These are phyloP conservation scores for Orbilia blumenaviensis DNA, from an alignment of 2,329 filamentous ascomycete genomes.

Conservation along the genomic window DNA sequence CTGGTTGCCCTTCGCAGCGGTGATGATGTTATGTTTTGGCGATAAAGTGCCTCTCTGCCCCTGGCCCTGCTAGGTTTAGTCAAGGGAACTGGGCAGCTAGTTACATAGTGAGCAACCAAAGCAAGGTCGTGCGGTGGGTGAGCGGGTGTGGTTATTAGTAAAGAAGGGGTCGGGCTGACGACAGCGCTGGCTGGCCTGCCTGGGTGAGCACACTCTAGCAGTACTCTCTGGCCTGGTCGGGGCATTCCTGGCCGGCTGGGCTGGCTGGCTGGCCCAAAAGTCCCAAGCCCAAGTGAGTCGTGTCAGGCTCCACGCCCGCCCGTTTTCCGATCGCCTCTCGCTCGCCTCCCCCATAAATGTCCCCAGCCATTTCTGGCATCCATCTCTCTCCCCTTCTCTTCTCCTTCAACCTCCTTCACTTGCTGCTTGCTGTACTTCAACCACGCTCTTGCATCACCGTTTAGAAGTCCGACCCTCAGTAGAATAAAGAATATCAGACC, in stretches of 20 bases:
- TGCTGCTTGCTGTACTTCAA: background rate
- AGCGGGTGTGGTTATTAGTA: background rate
- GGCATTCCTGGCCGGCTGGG: background rate
- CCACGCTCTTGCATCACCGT: conserved; percentile 17
- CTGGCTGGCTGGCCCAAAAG: too few relatives aligned
- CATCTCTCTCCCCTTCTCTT: background rate
- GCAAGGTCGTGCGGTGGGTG: background rate
- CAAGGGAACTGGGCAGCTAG: background rate
- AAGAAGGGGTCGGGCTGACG: background rate
- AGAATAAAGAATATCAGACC: conserved; percentile 11
- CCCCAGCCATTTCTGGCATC: conserved; percentile 31
- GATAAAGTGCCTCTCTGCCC: background rate
- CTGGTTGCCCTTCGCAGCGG: conserved; percentile 49
- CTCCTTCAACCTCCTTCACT: conserved; percentile 2
- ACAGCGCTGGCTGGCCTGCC: conserved; percentile 8
- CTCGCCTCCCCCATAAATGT: conserved; percentile 41
- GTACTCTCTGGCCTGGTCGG: background rate
- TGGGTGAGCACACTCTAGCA: too few relatives aligned
- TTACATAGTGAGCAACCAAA: background rate
- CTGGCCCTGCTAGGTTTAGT: background rate
- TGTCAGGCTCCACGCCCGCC: conserved; percentile 18
- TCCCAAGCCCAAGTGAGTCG: background rate
- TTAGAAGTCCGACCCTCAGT: background rate
- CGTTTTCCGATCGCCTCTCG: conserved; percentile 40
- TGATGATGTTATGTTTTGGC: conserved; percentile 28